phyloP scores from a whole-genome alignment of 768 basidiomycete species.

The Psilocybe sp. region DNA sequence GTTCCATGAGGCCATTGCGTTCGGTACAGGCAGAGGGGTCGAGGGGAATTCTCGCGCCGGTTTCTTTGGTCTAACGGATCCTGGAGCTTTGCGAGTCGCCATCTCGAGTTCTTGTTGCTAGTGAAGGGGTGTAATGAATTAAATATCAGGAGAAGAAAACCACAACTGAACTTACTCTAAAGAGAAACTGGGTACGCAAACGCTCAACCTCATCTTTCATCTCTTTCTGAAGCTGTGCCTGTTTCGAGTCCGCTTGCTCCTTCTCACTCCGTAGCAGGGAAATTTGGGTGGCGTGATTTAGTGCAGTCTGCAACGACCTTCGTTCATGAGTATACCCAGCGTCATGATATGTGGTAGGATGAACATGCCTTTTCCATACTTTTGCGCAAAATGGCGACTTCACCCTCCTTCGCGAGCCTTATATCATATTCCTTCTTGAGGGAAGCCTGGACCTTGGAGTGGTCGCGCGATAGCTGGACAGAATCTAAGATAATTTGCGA shows the following conservation, averaged over 20 bases:
- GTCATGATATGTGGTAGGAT: background rate
- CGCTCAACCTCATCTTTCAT: constrained; percentile 69
- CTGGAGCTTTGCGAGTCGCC: constrained; percentile 45
- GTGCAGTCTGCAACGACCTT: constrained; percentile 38
- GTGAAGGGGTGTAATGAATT: constrained; percentile 8
- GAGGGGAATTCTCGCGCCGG: constrained; percentile 31
- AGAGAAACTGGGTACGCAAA: constrained; percentile 62
- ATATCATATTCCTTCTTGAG: constrained; percentile 47
- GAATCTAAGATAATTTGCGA: constrained; percentile 10
- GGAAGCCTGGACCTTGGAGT: constrained; percentile 41
- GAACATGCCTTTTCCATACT: constrained; percentile 60
- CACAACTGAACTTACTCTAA: constrained; percentile 48
- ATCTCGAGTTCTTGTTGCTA: constrained; percentile 72
- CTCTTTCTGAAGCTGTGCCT: constrained; percentile 54
- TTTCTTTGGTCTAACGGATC: constrained; percentile 43
- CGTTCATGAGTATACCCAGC: constrained; percentile 5
- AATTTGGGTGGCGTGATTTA: constrained; percentile 58
- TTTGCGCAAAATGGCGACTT: constrained; percentile 64
- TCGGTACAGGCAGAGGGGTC: constrained; percentile 36
- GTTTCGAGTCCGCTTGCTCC: constrained; percentile 57
- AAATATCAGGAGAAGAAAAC: background rate
- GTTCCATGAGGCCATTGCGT: constrained; percentile 37
- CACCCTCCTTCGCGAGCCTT: constrained; percentile 63
- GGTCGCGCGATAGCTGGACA: constrained; percentile 48
- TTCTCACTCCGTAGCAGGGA: constrained; percentile 55